Evolutionary conservation across 2,329 filamentous ascomycete genomes (phyloP).

Genomic region (Talaromyces albobiverticillius): DNA sequence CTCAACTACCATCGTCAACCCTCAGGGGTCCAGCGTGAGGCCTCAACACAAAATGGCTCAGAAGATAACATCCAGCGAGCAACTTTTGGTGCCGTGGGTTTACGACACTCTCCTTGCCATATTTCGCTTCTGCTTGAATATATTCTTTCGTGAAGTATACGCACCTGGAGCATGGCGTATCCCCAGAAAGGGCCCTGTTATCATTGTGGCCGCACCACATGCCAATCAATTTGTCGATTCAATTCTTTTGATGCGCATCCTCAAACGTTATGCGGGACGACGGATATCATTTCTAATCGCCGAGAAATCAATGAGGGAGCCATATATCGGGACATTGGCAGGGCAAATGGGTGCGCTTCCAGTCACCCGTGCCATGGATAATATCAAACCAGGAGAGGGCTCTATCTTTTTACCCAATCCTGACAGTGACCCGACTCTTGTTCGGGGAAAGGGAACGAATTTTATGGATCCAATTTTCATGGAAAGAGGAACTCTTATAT

Average conservation of each 20-base stretch:
- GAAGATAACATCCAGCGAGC: conserved; percentile 8
- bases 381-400: conserved; percentile 74
- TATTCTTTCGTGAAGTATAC: conserved; percentile 97
- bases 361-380: conserved; percentile 88
- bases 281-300: conserved; percentile 91
- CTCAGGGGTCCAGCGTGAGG: neutral
- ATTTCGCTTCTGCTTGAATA: conserved; percentile 71
- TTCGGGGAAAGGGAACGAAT: conserved; percentile 76
- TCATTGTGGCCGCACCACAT: conserved; percentile 95
- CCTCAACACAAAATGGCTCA: conserved; percentile 1
- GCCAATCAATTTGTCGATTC: conserved; percentile 99
- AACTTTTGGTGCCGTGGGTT: conserved; percentile 44
- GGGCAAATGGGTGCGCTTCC: conserved; percentile 83
- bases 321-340: conserved; percentile 84
- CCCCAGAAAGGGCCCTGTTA: conserved; percentile 79
- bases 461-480: conserved; percentile 72
- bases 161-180: conserved; percentile 94
- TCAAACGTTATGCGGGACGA: conserved; percentile 80
- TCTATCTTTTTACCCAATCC: conserved; percentile 87
- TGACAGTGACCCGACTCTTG: conserved; percentile 73
- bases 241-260: conserved; percentile 84
- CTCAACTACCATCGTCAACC: neutral
- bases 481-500: conserved; percentile 76
- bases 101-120: conserved; percentile 50
- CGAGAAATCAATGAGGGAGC: conserved; percentile 87